A percentile compares a stretch with the other conserved stretches of the same genome.
Conservation (phyloP, 805 yeast species). For the Jamesozyma lodderae region DNA sequence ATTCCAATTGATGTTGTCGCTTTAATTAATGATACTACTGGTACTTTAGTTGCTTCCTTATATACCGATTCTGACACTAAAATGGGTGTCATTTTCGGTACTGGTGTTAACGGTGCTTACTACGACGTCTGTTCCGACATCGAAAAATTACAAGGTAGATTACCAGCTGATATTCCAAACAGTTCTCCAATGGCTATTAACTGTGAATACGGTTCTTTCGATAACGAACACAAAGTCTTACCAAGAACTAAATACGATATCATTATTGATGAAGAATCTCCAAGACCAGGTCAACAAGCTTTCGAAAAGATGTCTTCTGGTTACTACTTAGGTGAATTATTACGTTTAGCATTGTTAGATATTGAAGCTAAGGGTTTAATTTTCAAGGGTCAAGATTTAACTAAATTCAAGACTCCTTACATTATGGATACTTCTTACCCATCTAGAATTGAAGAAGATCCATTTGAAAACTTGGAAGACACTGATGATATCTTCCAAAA, state of each 20-base stretch:
- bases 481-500: constrained; percentile 57
- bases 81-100: constrained; percentile 95
- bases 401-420: constrained; percentile 53
- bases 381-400: constrained; percentile 60
- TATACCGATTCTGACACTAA: constrained; percentile 81
- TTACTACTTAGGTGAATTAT: constrained; percentile 86
- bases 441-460: constrained; percentile 80
- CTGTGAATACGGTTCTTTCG: constrained; percentile 98
- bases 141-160: constrained; percentile 70
- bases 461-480: constrained; percentile 71
- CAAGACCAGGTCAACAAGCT: constrained; percentile 92
- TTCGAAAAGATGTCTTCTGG: constrained; percentile 98
- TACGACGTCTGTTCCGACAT: constrained; percentile 65
- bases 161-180: constrained; percentile 52
- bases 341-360: constrained; percentile 73
- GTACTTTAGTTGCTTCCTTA: constrained; percentile 91
- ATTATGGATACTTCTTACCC: constrained; percentile 86
- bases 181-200: constrained; percentile 86
- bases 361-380: constrained; percentile 54
- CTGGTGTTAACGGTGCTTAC: constrained; percentile 96
- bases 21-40: constrained; percentile 92
- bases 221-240: constrained; percentile 71
- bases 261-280: constrained; percentile 72
- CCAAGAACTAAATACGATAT: constrained; percentile 89
- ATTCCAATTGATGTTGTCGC: constrained; percentile 86